phyloP scores from a whole-genome alignment of 2,329 filamentous ascomycete genomes.

The Cladosporium sp. region DNA sequence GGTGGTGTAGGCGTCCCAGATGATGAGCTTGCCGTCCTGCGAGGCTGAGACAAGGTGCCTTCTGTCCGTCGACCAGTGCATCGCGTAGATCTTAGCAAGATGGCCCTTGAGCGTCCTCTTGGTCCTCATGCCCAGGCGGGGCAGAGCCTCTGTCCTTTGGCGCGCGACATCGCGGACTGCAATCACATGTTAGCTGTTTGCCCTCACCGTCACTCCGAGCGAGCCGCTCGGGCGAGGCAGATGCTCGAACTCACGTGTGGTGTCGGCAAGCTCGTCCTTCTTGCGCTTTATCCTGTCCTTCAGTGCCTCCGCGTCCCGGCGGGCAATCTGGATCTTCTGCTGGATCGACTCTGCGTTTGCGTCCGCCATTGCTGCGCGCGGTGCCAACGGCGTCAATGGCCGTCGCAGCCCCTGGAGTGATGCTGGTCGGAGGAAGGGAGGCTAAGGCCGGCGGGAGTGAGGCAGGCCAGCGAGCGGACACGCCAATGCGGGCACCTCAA shows the following conservation, averaged over 20 bases:
- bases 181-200: conserved; percentile 15
- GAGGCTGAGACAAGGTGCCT: conserved; percentile 96
- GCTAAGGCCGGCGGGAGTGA: conserved; percentile 1
- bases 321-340: conserved; percentile 80
- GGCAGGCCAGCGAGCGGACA: conserved; percentile 4
- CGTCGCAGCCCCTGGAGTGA: conserved; percentile 11
- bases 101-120: conserved; percentile 96
- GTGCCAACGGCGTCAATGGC: conserved; percentile 11
- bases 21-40: conserved; percentile 98
- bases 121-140: conserved; percentile 93
- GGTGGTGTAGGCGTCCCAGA: conserved; percentile 99
- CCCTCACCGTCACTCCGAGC: background rate
- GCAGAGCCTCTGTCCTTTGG: conserved; percentile 85
- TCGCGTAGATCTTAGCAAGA: conserved; percentile 98
- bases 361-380: conserved; percentile 37
- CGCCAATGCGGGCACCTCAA: conserved; percentile 1
- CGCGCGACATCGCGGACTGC: conserved; percentile 87
- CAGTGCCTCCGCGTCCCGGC: conserved; percentile 93
- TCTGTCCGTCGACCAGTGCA: conserved; percentile 99
- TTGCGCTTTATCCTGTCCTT: conserved; percentile 99
- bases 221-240: background rate
- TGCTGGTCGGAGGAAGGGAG: background rate
- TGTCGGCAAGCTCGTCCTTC: conserved; percentile 99
- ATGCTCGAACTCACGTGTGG: conserved; percentile 67
- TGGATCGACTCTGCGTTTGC: conserved; percentile 47